A percentile compares a stretch with the other conserved stretches of the same genome.
These are phyloP conservation scores for Alnus glutinosa DNA, from an alignment of 306 rosid genomes.

Conservation along the genomic window DNA sequence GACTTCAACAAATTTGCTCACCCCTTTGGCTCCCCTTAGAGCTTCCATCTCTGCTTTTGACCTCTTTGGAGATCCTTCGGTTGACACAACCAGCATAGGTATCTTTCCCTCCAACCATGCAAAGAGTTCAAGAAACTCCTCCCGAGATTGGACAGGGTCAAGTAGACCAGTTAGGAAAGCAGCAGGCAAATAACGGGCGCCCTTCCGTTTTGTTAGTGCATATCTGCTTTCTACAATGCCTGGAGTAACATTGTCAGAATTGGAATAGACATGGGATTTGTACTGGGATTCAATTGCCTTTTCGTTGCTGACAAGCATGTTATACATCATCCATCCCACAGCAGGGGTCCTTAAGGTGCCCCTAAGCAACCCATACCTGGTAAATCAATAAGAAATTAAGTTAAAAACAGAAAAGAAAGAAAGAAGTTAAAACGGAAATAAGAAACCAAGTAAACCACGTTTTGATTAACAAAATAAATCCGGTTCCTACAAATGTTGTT, in stretches of 20 bases:
- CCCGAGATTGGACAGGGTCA: slow-evolving; percentile 79
- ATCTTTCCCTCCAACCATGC: slow-evolving; percentile 67
- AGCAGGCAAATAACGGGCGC: slow-evolving; percentile 86
- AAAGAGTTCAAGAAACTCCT: slow-evolving; percentile 80
- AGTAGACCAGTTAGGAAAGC: slow-evolving; percentile 83
- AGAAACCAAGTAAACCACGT: slow-evolving; percentile 25
- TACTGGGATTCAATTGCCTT: slow-evolving; percentile 87
- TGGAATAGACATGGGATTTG: slow-evolving; percentile 87
- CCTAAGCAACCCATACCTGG: slow-evolving; percentile 82
- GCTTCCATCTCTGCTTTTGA: slow-evolving; percentile 98
- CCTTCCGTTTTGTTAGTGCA: slow-evolving; percentile 72
- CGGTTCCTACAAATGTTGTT: background rate
- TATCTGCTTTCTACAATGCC: slow-evolving; percentile 74
- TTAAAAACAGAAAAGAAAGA: background rate
- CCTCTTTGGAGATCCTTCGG: slow-evolving; percentile 80
- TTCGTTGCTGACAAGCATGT: slow-evolving; percentile 89
- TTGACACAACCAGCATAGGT: slow-evolving; percentile 70
- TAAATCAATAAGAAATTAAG: slow-evolving; percentile 10
- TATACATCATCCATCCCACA: slow-evolving; percentile 97
- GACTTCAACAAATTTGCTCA: slow-evolving; percentile 80
- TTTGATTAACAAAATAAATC: slow-evolving; percentile 14
- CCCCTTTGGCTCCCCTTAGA: slow-evolving; percentile 81
- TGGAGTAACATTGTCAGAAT: slow-evolving; percentile 84
- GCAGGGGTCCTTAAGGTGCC: slow-evolving; percentile 96
- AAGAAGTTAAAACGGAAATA: background rate